Percentiles rank a stretch among this genome's conserved stretches.
Evolutionary conservation across 345 rosid species (phyloP).

Genomic region (Conringia planisiliqua): DNA sequence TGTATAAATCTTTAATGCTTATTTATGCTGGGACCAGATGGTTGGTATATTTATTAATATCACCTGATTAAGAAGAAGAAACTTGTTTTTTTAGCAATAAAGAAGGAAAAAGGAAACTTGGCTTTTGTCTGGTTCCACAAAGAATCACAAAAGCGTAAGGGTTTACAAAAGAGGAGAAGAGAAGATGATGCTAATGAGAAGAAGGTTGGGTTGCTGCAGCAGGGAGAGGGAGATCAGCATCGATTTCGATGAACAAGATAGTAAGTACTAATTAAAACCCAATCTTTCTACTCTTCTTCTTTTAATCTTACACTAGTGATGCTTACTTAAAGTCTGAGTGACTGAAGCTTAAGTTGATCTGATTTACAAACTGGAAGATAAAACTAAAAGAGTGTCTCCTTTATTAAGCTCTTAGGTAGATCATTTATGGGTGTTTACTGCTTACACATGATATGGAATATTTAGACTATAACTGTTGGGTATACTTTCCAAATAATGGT

Average conservation of each 20-base stretch:
- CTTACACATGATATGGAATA: slow-evolving; percentile 12
- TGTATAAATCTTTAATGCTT: slow-evolving; percentile 8
- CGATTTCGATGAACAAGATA: slow-evolving; percentile 78
- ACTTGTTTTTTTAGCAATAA: background rate
- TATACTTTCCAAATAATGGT: background rate
- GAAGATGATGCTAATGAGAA: slow-evolving; percentile 62
- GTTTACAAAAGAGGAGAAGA: background rate
- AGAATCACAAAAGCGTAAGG: background rate
- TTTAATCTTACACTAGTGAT: background rate
- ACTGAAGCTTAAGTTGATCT: background rate
- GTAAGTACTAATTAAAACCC: slow-evolving; percentile 38
- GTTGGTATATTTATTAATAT: slow-evolving; percentile 23
- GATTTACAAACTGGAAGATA: background rate
- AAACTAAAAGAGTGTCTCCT: background rate
- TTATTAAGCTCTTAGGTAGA: background rate
- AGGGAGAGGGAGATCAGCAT: slow-evolving; percentile 69
- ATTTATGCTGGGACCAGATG: slow-evolving; percentile 28
- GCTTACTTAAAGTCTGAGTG: background rate
- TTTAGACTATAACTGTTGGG: slow-evolving; percentile 6
- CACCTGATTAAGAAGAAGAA: slow-evolving; percentile 18
- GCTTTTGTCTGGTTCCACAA: background rate
- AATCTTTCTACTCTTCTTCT: background rate
- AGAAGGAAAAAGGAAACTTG: background rate
- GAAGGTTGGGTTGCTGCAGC: slow-evolving; percentile 73
- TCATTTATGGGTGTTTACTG: slow-evolving; percentile 2